Base-by-base conservation (phyloP, 2,329 filamentous ascomycete genomes). In the Nemania sp. region DNA sequence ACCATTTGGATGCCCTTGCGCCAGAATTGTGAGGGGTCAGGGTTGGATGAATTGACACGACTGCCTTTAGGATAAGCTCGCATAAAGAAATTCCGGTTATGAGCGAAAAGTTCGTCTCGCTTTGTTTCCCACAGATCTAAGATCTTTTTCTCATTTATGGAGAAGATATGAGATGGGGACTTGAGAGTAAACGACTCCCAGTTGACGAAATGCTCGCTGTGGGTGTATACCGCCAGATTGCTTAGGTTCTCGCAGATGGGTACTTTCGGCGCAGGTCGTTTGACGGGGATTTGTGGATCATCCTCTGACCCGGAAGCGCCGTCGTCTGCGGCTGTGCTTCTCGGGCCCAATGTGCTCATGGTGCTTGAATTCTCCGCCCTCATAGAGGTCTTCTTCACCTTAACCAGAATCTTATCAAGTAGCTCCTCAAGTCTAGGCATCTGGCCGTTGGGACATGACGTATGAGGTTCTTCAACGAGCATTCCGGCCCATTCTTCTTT, bases 1-100 rank as follows among this genome's bases (percentile, higher is more conserved):
- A 93, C 94, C 95, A 99, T 98, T 80, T 99, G 96, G 22, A 98
- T 94, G 29, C 96, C 96, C 61, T 93, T 90, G 57, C 94, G 90
- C 96, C 96, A 99, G 78, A 94, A 97, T 51, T 89, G 89, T 70
- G 94, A 90, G 0, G 96, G 96, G 75, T 98, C 94, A 47, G 96
- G 96, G 78, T 99, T 99, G n/a, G 92, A 93, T 52, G 94, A 98
- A 74, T 91, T 89, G 60, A 98, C 86, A 41, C 94, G 90, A 68
- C 88, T 86, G 2, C 89, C 91, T 26, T 91, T 91, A 5, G 96
- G 96, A 77, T 98, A 99, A 10, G 97, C 93, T 38, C 96, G 90
- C 88, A 98, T 97, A 72, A 98, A 88, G 79, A 91, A 94, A 62
- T 88, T 86, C 74, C 92, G 90, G 80, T 99, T 99, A 82, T 99